A percentile compares a stretch with the other conserved stretches of the same genome.
These are phyloP conservation scores for Alectoria sarmentosa DNA, from an alignment of 495 filamentous ascomycete genomes.

Conservation along the genomic window DNA sequence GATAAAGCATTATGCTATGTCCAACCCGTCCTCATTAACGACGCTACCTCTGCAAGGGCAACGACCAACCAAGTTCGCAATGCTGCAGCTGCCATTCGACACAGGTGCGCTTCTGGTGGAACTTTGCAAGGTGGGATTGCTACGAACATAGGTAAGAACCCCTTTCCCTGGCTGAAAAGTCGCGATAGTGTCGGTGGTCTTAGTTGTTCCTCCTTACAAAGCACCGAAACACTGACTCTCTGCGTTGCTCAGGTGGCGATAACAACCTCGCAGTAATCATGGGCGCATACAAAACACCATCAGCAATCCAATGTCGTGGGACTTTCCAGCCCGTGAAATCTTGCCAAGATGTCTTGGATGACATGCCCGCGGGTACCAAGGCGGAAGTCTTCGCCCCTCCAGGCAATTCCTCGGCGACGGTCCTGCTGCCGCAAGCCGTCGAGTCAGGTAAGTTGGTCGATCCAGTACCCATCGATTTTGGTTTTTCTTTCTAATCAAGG, in stretches of 20 bases:
- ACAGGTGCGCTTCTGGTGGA: neutral
- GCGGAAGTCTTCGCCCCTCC: neutral
- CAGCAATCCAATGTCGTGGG: neutral
- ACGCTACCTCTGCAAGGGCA: neutral
- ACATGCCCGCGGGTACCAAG: neutral
- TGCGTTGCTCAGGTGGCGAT: neutral
- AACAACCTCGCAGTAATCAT: neutral
- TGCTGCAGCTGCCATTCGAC: neutral
- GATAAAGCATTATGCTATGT: neutral
- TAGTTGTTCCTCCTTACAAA: neutral
- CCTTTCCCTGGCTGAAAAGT: too few relatives aligned
- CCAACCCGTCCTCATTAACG: neutral
- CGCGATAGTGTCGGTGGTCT: neutral
- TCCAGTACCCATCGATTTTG: neutral
- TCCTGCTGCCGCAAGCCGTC: neutral
- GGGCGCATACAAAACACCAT: neutral
- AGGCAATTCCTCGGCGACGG: neutral
- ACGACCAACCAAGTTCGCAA: neutral
- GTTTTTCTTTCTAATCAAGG: neutral
- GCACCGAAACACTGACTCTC: neutral
- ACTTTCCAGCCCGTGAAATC: rapidly evolving
- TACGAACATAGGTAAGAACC: neutral
- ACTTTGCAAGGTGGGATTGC: conserved; percentile 2
- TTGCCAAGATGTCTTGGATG: neutral
- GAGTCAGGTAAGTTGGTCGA: neutral